Conservation (phyloP, 352 stramenopile genomes). For the Globisporangium orthogonon region DNA sequence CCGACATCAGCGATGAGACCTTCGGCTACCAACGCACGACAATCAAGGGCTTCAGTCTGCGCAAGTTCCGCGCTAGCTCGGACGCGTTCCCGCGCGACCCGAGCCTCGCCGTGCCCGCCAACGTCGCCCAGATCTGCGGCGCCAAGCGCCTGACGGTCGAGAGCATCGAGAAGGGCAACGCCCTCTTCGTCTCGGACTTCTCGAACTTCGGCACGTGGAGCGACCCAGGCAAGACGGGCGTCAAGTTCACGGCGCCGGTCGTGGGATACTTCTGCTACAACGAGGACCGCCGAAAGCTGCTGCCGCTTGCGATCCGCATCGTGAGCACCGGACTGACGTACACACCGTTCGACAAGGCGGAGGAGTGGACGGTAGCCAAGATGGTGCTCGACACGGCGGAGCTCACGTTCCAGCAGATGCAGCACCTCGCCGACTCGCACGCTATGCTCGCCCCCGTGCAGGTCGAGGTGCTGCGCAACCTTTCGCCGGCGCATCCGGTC, state of each 20-base stretch:
- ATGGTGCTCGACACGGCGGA: conserved; percentile 36
- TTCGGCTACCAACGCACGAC: conserved; percentile 35
- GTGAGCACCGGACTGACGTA: conserved; percentile 38
- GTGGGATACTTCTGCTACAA: conserved; percentile 37
- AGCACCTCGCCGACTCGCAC: conserved; percentile 48
- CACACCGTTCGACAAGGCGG: conserved; percentile 27
- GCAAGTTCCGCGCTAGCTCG: conserved; percentile 5
- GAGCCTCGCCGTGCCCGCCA: conserved; percentile 14
- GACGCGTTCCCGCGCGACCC: conserved; percentile 17
- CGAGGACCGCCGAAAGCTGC: conserved; percentile 16
- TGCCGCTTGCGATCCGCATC: conserved; percentile 35
- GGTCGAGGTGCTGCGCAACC: conserved; percentile 29
- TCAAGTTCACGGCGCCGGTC: conserved; percentile 37
- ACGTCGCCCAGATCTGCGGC: conserved; percentile 28
- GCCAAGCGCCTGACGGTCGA: conserved; percentile 7
- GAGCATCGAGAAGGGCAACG: conserved; percentile 3
- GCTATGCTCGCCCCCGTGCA: conserved; percentile 37
- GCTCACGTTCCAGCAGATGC: conserved; percentile 40
- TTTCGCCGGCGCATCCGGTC: conserved; percentile 28
- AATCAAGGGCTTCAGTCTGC: conserved; percentile 40
- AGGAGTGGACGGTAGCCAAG: conserved; percentile 49
- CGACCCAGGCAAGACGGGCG: conserved; percentile 7
- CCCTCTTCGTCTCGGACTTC: conserved; percentile 33
- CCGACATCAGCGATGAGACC: conserved; percentile 30
- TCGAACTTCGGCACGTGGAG: conserved; percentile 26